phyloP scores from a whole-genome alignment of 306 rosid species.

The Fragaria vesca region DNA sequence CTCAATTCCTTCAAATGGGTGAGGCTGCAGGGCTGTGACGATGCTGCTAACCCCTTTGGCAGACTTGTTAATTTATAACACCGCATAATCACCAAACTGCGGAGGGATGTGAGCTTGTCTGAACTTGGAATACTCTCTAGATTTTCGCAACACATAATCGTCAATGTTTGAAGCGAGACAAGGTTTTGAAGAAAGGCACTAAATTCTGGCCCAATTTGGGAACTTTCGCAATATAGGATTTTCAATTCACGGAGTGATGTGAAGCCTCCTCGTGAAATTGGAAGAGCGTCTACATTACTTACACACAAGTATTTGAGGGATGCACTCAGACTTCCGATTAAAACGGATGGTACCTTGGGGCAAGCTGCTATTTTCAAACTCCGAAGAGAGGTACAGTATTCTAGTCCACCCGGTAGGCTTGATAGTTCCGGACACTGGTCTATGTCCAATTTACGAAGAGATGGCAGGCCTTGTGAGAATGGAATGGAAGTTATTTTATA shows the following conservation, averaged over 20 bases:
- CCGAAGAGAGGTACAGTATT: neutral
- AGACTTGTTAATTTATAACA: neutral
- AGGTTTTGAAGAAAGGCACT: neutral
- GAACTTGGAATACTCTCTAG: neutral
- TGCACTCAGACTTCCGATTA: neutral
- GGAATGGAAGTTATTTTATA: neutral
- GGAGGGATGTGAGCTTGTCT: neutral
- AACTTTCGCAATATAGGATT: rapidly evolving
- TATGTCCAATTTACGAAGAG: neutral
- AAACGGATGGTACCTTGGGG: neutral
- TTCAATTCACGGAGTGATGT: neutral
- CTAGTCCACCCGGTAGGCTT: neutral
- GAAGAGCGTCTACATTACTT: neutral
- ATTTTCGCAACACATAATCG: rapidly evolving
- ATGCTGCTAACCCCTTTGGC: neutral
- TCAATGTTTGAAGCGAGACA: neutral
- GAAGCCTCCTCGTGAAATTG: neutral
- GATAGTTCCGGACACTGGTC: neutral
- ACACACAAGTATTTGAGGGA: neutral
- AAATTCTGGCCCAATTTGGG: neutral
- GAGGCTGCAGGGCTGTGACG: neutral
- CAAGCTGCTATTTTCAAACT: neutral
- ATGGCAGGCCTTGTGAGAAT: neutral
- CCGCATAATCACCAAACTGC: neutral
- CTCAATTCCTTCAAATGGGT: neutral